These are phyloP conservation scores for Eutrema yunnanense DNA, from an alignment of 345 rosid species.

Conservation along the genomic window DNA sequence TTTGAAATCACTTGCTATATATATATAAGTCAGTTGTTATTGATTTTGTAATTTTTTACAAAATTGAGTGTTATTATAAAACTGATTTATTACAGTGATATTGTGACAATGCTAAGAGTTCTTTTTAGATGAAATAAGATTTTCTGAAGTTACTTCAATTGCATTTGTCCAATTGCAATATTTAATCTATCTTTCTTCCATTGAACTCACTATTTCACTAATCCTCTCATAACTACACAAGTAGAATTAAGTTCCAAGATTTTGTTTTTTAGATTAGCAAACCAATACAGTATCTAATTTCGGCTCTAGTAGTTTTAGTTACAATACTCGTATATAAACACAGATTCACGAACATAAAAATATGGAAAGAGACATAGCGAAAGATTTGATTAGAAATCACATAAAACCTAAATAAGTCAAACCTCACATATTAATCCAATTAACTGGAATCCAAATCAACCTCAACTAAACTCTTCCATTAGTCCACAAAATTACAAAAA, in stretches of 20 bases:
- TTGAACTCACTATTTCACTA: too few relatives aligned
- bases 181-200: too few relatives aligned
- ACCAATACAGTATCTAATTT: background rate
- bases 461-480: conserved; percentile 30
- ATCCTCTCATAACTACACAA: too few relatives aligned
- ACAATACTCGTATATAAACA: background rate
- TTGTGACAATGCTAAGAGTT: too few relatives aligned
- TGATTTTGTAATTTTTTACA: too few relatives aligned
- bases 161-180: too few relatives aligned
- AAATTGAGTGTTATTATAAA: too few relatives aligned
- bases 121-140: too few relatives aligned
- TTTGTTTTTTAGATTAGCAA: background rate
- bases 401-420: conserved; percentile 1
- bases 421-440: conserved; percentile 17
- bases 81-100: background rate
- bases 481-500: conserved; percentile 27
- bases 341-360: background rate
- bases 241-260: too few relatives aligned
- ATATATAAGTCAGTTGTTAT: too few relatives aligned
- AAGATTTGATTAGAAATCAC: conserved; percentile 16
- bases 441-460: conserved; percentile 23
- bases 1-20: too few relatives aligned
- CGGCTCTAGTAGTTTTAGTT: background rate
- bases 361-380: conserved; percentile 11
- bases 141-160: too few relatives aligned